phyloP scores from a whole-genome alignment of 129 eudicot species.

The Pulicaria dysenterica region DNA sequence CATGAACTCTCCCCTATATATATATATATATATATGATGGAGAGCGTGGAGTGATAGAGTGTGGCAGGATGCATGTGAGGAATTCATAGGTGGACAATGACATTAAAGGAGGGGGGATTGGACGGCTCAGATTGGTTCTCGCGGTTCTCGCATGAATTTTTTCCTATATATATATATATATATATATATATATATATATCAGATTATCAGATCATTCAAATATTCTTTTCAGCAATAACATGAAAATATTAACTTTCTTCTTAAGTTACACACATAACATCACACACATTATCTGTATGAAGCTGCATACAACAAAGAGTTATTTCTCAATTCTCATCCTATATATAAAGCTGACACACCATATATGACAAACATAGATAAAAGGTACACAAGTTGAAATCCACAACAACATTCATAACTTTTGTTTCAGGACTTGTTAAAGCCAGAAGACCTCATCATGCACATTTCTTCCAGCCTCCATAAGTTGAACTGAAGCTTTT shows the following conservation, averaged over 20 bases:
- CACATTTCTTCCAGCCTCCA: conserved; percentile 25
- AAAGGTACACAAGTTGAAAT: background rate
- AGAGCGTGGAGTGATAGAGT: too few relatives aligned
- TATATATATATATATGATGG: too few relatives aligned
- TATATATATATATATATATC: too few relatives aligned
- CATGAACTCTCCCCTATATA: too few relatives aligned
- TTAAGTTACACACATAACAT: conserved; percentile 6
- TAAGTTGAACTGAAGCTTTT: conserved; percentile 1
- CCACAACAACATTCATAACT: conserved; percentile 20
- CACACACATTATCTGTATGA: background rate
- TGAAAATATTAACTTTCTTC: background rate
- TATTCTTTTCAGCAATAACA: background rate
- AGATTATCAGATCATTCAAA: too few relatives aligned
- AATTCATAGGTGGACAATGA: too few relatives aligned
- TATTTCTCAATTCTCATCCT: conserved; percentile 7
- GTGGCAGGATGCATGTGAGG: too few relatives aligned
- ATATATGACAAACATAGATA: background rate
- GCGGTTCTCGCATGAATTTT: too few relatives aligned
- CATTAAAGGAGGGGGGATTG: too few relatives aligned
- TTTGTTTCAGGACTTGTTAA: background rate
- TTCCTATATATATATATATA: too few relatives aligned
- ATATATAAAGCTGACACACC: background rate
- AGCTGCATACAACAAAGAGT: background rate
- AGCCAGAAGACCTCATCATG: conserved; percentile 1
- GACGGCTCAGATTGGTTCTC: too few relatives aligned